phyloP scores from a whole-genome alignment of 495 filamentous ascomycete genomes.

The Penicillium angulare region DNA sequence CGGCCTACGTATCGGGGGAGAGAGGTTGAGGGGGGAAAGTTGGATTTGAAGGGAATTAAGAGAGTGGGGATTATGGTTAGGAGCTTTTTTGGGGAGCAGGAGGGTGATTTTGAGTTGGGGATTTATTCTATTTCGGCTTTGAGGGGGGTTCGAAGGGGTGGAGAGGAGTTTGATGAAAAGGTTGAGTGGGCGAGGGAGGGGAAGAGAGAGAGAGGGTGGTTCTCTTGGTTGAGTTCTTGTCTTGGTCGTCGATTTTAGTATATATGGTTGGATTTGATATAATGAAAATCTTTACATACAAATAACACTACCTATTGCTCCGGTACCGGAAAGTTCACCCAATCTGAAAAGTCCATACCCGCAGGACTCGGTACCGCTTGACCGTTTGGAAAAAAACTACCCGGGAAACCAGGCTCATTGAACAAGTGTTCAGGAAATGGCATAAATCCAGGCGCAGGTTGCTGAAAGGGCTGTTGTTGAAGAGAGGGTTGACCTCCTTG shows the following conservation, averaged over 20 bases:
- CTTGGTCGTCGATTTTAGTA: conserved; percentile 4
- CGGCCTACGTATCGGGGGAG: conserved; percentile 71
- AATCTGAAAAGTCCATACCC: conserved; percentile 47
- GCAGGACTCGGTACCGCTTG: conserved; percentile 32
- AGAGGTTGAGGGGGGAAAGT: conserved; percentile 50
- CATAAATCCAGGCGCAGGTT: conserved; percentile 31
- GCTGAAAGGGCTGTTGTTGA: conserved; percentile 16
- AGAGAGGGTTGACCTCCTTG: conserved; percentile 7
- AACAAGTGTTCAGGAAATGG: conserved; percentile 45
- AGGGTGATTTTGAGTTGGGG: conserved; percentile 63
- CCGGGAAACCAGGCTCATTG: conserved; percentile 34
- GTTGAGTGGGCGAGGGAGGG: background rate
- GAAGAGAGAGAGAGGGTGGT: conserved; percentile 6
- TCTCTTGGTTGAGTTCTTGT: conserved; percentile 15
- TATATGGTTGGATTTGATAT: background rate
- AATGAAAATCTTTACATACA: too few species aligned
- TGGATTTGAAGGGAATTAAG: conserved; percentile 59
- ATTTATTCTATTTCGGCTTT: conserved; percentile 52
- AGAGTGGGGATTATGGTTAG: conserved; percentile 73
- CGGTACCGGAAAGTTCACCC: conserved; percentile 39
- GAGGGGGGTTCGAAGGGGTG: conserved; percentile 10
- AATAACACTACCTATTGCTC: too few species aligned
- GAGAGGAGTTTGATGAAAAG: conserved; percentile 16
- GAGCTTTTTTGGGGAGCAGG: conserved; percentile 75
- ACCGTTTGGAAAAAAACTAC: conserved; percentile 38